Evolutionary conservation across 805 yeast species (phyloP).

Genomic region (Yamadazyma insecticola): DNA sequence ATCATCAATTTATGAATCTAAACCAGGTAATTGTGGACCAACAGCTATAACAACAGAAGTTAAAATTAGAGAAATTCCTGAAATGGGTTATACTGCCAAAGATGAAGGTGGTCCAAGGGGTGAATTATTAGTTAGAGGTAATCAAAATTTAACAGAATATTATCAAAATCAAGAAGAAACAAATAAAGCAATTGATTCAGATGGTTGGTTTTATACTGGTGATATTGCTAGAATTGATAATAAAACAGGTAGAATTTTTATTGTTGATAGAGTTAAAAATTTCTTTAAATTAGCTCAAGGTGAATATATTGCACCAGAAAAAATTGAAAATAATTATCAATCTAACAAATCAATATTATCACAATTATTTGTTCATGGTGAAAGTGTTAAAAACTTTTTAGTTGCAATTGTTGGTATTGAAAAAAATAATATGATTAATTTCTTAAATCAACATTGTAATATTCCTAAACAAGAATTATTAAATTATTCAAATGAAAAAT

Average conservation of each 20-base stretch:
- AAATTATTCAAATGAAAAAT: conserved; percentile 10
- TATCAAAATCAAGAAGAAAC: conserved; percentile 48
- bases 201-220: conserved; percentile 59
- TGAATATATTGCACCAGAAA: conserved; percentile 41
- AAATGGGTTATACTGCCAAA: conserved; percentile 45
- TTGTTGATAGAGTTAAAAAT: conserved; percentile 50
- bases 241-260: conserved; percentile 27
- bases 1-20: conserved; percentile 38
- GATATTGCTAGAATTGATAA: conserved; percentile 35
- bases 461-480: conserved; percentile 1
- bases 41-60: conserved; percentile 51
- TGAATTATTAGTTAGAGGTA: conserved; percentile 54
- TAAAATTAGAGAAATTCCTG: conserved; percentile 57
- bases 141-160: conserved; percentile 50
- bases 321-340: conserved; percentile 29
- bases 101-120: conserved; percentile 39
- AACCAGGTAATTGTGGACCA: conserved; percentile 45
- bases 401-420: conserved; percentile 28
- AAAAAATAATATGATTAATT: conserved; percentile 12
- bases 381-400: conserved; percentile 21
- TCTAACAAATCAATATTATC: conserved; percentile 22
- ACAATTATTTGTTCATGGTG: conserved; percentile 32
- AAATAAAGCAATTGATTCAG: conserved; percentile 36
- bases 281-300: conserved; percentile 41
- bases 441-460: conserved; percentile 14